Evolutionary conservation across 257 asterid genomes (phyloP).

Genomic region (Gentiana straminea): DNA sequence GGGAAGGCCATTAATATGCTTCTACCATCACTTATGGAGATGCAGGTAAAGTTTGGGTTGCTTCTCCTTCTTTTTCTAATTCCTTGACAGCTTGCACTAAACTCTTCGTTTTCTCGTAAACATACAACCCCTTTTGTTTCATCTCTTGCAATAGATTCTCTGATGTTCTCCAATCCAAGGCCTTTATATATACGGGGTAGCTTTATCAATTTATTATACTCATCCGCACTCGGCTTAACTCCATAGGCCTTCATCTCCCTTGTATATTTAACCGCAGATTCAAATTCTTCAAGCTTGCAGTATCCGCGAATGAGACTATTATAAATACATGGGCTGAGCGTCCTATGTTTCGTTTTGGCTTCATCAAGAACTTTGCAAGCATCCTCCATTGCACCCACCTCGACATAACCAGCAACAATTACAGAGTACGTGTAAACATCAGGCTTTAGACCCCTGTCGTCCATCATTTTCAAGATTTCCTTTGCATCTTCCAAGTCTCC

Average conservation of each 20-base stretch:
- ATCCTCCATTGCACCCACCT: constrained; percentile 54
- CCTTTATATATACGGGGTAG: constrained; percentile 67
- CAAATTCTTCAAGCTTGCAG: constrained; percentile 75
- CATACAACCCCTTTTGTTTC: constrained; percentile 49
- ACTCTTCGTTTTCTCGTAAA: constrained; percentile 53
- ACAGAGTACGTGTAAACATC: constrained; percentile 68
- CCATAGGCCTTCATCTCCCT: constrained; percentile 64
- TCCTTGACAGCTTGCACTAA: constrained; percentile 72
- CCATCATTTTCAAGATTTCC: constrained; percentile 40
- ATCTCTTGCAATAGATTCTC: constrained; percentile 57
- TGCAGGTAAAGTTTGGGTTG: constrained; percentile 11
- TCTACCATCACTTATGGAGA: constrained; percentile 4
- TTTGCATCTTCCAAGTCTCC: constrained; percentile 58
- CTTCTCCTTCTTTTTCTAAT: constrained; percentile 38
- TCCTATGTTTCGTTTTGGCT: constrained; percentile 56
- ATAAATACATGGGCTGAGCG: constrained; percentile 47
- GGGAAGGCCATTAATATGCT: no score
- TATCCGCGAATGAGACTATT: constrained; percentile 68
- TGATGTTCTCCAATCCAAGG: constrained; percentile 76
- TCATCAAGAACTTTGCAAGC: constrained; percentile 59
- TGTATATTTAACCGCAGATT: constrained; percentile 47
- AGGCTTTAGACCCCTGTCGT: constrained; percentile 72
- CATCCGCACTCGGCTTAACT: constrained; percentile 50
- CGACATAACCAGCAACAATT: constrained; percentile 58
- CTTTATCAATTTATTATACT: constrained; percentile 67